phyloP scores from a whole-genome alignment of 768 basidiomycete species.

The Suillus tomentosus region DNA sequence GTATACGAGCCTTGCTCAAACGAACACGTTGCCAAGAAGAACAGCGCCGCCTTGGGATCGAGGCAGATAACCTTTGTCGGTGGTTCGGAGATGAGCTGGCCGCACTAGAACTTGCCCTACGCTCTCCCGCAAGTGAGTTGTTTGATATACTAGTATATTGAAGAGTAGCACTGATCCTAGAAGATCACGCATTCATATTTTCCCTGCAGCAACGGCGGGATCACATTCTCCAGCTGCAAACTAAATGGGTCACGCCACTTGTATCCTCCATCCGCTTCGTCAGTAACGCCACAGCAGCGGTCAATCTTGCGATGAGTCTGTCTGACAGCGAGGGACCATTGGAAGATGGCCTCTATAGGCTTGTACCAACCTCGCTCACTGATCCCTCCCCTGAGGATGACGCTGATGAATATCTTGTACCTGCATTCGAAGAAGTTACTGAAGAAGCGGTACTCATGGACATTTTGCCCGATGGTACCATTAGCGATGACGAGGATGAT shows the following conservation, averaged over 20 bases:
- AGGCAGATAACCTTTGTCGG: conserved; percentile 37
- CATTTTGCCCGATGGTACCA: background rate
- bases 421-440: background rate
- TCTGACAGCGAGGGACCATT: background rate
- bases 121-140: conserved; percentile 15
- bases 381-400: conserved; percentile 2
- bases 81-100: conserved; percentile 38
- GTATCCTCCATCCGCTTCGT: conserved; percentile 14
- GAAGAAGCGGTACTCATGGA: conserved; percentile 2
- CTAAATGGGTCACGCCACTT: conserved; percentile 24
- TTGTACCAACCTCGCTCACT: conserved; percentile 5
- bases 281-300: conserved; percentile 15
- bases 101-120: conserved; percentile 23
- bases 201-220: conserved; percentile 5
- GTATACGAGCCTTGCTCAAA: conserved; percentile 34
- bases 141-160: background rate
- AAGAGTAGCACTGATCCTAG: background rate
- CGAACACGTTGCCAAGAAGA: conserved; percentile 35
- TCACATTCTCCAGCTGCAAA: conserved; percentile 19
- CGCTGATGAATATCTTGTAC: background rate
- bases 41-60: conserved; percentile 21
- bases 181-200: background rate
- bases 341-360: background rate
- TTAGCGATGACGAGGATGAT: conserved; percentile 9
- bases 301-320: background rate